A percentile compares a stretch with the other conserved stretches of the same genome.
These are phyloP conservation scores for Chiua virens DNA, from an alignment of 768 basidiomycete genomes.

Conservation along the genomic window DNA sequence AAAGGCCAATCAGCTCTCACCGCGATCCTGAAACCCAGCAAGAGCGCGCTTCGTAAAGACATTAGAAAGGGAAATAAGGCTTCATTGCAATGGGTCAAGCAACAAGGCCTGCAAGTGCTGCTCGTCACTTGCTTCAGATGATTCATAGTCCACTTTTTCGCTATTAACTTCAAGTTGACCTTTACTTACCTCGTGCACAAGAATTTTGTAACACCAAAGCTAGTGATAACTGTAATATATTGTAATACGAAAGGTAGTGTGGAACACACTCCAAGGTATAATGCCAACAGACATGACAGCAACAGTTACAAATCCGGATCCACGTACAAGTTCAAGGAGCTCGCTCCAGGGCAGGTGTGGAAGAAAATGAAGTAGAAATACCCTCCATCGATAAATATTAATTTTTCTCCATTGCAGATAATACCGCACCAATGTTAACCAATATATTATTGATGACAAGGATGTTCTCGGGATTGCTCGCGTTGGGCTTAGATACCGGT, in stretches of 20 bases:
- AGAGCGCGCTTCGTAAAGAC: constrained; percentile 59
- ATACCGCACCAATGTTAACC: constrained; percentile 30
- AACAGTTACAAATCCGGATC: neutral
- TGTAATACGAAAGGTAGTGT: neutral
- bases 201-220: neutral
- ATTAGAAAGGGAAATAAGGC: constrained; percentile 50
- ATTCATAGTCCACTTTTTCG: neutral
- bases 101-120: constrained; percentile 60
- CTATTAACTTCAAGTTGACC: too few species aligned
- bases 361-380: neutral
- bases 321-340: neutral
- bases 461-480: constrained; percentile 35
- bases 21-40: constrained; percentile 60
- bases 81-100: constrained; percentile 60
- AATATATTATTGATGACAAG: constrained; percentile 36
- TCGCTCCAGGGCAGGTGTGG: constrained; percentile 6
- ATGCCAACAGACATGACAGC: constrained; percentile 9
- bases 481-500: constrained; percentile 32
- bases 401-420: constrained; percentile 7
- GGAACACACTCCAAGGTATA: constrained; percentile 19
- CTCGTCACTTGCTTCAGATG: constrained; percentile 52
- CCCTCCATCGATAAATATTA: neutral
- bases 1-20: constrained; percentile 64
- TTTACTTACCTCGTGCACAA: neutral
- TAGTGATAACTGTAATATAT: too few species aligned